Percentiles rank a stretch among this genome's conserved stretches.
These are phyloP conservation scores for Botrytis tulipae DNA, from an alignment of 2,329 filamentous ascomycete genomes.

Conservation along the genomic window DNA sequence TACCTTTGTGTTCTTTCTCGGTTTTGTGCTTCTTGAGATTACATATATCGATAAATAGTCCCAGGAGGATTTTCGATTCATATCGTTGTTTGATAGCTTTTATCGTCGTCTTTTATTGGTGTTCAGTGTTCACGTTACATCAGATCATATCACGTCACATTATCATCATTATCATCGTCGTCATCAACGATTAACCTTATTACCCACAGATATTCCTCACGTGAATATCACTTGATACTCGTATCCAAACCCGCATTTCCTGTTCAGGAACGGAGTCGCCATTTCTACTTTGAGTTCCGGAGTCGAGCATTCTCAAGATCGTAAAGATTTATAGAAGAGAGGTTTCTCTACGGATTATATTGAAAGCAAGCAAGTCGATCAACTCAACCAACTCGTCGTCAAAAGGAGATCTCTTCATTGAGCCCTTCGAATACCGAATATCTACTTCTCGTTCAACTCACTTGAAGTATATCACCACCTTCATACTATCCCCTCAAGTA, in stretches of 20 bases:
- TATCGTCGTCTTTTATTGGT: neutral
- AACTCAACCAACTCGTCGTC: neutral
- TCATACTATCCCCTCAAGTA: neutral
- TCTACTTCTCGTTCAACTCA: neutral
- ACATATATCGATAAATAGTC: neutral
- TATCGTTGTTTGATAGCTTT: neutral
- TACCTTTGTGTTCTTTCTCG: neutral
- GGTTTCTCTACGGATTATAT: neutral
- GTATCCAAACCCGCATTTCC: neutral
- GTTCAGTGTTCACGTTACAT: neutral
- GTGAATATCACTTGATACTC: neutral
- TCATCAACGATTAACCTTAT: neutral
- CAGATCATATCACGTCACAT: neutral
- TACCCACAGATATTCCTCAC: neutral
- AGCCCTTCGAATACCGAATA: neutral
- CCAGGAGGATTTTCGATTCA: neutral
- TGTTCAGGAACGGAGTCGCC: neutral
- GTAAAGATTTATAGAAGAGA: neutral
- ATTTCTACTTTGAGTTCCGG: slow-evolving; percentile 12
- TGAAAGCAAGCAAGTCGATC: neutral
- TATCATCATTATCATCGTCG: neutral
- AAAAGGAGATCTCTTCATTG: neutral
- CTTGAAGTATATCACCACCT: neutral
- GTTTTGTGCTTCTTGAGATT: neutral
- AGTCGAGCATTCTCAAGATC: neutral